These are phyloP conservation scores for Xylariaceae sp. DNA, from an alignment of 2,329 filamentous ascomycete genomes.

Conservation along the genomic window DNA sequence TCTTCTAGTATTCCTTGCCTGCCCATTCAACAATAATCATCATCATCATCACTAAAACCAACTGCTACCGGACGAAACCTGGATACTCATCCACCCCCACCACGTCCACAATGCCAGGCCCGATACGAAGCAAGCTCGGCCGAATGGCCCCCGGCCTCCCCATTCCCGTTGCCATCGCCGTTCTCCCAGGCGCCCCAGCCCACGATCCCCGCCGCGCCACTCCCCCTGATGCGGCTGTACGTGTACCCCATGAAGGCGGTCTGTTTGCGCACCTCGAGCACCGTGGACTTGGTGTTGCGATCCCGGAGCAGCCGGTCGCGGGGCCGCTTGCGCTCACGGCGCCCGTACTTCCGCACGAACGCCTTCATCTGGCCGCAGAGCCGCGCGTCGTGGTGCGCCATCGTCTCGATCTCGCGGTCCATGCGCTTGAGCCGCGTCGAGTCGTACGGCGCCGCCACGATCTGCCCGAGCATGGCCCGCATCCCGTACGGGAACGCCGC, in stretches of 20 bases:
- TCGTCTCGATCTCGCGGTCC: constrained; percentile 50
- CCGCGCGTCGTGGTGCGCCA: constrained; percentile 41
- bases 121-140: constrained; percentile 22
- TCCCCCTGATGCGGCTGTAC: constrained; percentile 61
- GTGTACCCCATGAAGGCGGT: constrained; percentile 90
- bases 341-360: constrained; percentile 56
- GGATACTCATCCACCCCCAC: background rate
- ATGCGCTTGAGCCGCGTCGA: constrained; percentile 51
- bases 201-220: background rate
- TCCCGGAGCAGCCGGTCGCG: constrained; percentile 87
- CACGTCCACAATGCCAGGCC: constrained; percentile 18
- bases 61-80: background rate
- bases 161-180: background rate
- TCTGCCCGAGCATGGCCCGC: constrained; percentile 48
- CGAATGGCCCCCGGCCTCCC: constrained; percentile 3
- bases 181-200: background rate
- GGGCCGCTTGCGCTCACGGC: constrained; percentile 74
- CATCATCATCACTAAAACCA: background rate
- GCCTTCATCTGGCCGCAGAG: constrained; percentile 45
- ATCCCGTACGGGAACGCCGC: constrained; percentile 44
- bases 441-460: constrained; percentile 53
- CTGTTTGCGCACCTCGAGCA: constrained; percentile 79
- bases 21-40: background rate
- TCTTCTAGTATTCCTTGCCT: background rate
- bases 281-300: constrained; percentile 62